Percentiles rank a stretch among this genome's conserved stretches.
Evolutionary conservation across 257 asterid species (phyloP).

Genomic region (Voacanga thouarsii): DNA sequence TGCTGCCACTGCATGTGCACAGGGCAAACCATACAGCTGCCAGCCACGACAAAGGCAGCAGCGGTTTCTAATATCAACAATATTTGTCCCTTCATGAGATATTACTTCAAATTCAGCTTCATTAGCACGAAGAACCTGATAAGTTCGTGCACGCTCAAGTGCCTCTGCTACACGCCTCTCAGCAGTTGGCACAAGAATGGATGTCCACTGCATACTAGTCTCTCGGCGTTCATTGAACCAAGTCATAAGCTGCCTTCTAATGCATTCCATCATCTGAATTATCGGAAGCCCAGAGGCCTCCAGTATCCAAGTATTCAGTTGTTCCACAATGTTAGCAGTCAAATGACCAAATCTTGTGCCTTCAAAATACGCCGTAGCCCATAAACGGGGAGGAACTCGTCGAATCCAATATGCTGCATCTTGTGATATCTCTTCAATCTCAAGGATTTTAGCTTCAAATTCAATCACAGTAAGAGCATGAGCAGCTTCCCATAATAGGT

Average conservation of each 20-base stretch:
- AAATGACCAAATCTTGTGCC: slow-evolving; percentile 86
- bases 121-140: slow-evolving; percentile 91
- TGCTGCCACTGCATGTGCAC: slow-evolving; percentile 99
- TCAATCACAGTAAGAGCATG: slow-evolving; percentile 73
- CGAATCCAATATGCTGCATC: slow-evolving; percentile 94
- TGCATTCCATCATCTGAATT: slow-evolving; percentile 93
- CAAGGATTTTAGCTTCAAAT: slow-evolving; percentile 67
- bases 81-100: slow-evolving; percentile 87
- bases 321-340: slow-evolving; percentile 73
- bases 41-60: slow-evolving; percentile 84
- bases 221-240: slow-evolving; percentile 96
- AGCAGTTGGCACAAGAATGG: slow-evolving; percentile 82
- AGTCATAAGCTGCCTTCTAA: slow-evolving; percentile 85
- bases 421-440: slow-evolving; percentile 83
- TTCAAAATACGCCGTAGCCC: slow-evolving; percentile 92
- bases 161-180: slow-evolving; percentile 91
- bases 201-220: slow-evolving; percentile 92
- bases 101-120: slow-evolving; percentile 95
- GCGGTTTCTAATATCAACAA: slow-evolving; percentile 74
- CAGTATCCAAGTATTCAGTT: slow-evolving; percentile 64
- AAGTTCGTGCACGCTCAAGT: slow-evolving; percentile 78
- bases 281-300: slow-evolving; percentile 94
- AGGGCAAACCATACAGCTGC: slow-evolving; percentile 92
- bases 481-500: slow-evolving; percentile 88
- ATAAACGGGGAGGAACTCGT: slow-evolving; percentile 64